Evolutionary conservation across 192 early-diverging fungal species (phyloP).

Genomic region (Pilaira anomala): DNA sequence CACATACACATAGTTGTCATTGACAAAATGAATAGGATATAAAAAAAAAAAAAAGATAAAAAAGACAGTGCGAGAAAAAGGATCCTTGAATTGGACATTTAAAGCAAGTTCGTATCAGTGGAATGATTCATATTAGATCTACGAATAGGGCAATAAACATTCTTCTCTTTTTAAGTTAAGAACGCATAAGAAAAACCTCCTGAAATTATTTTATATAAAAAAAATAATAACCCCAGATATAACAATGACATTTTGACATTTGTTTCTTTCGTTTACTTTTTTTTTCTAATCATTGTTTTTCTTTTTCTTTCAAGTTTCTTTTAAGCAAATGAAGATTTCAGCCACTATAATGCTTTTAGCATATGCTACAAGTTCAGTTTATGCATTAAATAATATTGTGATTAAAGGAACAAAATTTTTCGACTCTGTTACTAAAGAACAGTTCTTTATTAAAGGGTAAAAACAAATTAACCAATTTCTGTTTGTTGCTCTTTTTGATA

Average conservation of each 20-base stretch:
- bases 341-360: not conserved
- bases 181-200: not conserved
- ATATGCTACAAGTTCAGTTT: not conserved
- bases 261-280: not conserved
- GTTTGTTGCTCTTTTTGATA: not conserved
- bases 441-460: slow-evolving; percentile 73
- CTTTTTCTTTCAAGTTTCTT: not conserved
- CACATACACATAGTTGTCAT: too few species aligned
- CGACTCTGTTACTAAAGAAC: slow-evolving; percentile 64
- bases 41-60: not conserved
- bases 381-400: slow-evolving; percentile 53
- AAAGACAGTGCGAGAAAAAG: slow-evolving; percentile 7
- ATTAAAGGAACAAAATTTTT: slow-evolving; percentile 73
- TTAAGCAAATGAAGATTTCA: slow-evolving; percentile 7
- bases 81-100: not conserved
- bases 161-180: slow-evolving; percentile 1
- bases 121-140: not conserved
- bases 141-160: slow-evolving; percentile 10
- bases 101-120: not conserved
- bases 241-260: not conserved
- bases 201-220: not conserved
- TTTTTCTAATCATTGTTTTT: not conserved
- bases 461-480: not conserved
- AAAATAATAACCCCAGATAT: too few species aligned
- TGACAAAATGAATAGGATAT: too few species aligned